Percentiles rank a stretch among this genome's conserved stretches.
phyloP scores from a whole-genome alignment of 2,329 filamentous ascomycete species.

The Cercospora zeina region DNA sequence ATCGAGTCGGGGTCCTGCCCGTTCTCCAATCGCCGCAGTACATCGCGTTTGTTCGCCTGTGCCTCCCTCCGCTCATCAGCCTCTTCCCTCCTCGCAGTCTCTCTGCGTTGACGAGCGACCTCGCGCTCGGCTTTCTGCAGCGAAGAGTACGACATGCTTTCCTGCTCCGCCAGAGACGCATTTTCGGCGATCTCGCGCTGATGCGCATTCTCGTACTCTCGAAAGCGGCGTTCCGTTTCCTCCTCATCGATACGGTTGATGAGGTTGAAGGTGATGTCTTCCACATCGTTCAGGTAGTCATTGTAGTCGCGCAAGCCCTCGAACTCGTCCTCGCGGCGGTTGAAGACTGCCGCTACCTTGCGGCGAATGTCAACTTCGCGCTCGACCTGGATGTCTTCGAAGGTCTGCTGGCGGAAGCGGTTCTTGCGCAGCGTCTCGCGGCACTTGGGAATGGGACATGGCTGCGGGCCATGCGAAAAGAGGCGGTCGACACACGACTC shows the following conservation, averaged over 20 bases:
- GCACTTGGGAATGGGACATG: conserved; percentile 89
- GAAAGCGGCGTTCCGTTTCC: conserved; percentile 61
- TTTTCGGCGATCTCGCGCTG: conserved; percentile 57
- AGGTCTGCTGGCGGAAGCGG: conserved; percentile 84
- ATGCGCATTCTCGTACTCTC: conserved; percentile 73
- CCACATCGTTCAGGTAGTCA: conserved; percentile 90
- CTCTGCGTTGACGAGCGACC: conserved; percentile 61
- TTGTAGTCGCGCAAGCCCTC: conserved; percentile 81
- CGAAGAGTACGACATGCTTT: conserved; percentile 50
- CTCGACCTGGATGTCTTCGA: conserved; percentile 83
- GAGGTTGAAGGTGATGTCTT: conserved; percentile 85
- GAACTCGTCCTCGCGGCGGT: conserved; percentile 88
- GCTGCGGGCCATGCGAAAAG: conserved; percentile 86
- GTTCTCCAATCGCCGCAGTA: conserved; percentile 68
- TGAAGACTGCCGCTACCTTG: conserved; percentile 74
- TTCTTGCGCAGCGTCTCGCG: conserved; percentile 80
- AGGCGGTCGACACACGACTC: conserved; percentile 92
- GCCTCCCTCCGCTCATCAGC: conserved; percentile 67
- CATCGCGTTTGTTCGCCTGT: conserved; percentile 64
- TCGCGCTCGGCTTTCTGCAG: conserved; percentile 63
- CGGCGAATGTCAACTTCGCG: conserved; percentile 89
- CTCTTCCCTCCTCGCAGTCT: conserved; percentile 66
- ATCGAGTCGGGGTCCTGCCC: conserved; percentile 62
- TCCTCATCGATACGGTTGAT: conserved; percentile 69
- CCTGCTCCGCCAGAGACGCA: conserved; percentile 50